Evolutionary conservation across 2,329 filamentous ascomycete genomes (phyloP).

Genomic region (Ilyonectria destructans): DNA sequence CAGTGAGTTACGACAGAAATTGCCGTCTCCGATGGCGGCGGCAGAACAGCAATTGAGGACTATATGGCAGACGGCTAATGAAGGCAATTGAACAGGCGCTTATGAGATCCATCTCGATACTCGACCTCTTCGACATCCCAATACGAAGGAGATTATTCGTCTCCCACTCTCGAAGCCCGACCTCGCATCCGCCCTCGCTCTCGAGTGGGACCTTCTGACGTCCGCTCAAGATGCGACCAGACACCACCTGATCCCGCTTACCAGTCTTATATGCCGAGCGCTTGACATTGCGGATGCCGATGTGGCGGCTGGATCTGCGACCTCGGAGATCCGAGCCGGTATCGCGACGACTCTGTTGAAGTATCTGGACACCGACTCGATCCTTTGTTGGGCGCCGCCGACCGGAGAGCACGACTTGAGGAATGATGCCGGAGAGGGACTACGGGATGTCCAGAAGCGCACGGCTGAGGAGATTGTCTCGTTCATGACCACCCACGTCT

Average conservation of each 20-base stretch:
- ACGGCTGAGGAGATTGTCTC: conserved; percentile 80
- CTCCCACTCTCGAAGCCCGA: conserved; percentile 84
- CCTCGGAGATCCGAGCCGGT: conserved; percentile 72
- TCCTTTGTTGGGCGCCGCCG: conserved; percentile 88
- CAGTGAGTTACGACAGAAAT: conserved; percentile 62
- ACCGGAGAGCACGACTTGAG: conserved; percentile 64
- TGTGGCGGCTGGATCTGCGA: conserved; percentile 44
- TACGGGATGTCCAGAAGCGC: conserved; percentile 82
- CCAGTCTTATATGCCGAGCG: conserved; percentile 86
- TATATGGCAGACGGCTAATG: conserved; percentile 25
- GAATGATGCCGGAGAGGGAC: conserved; percentile 68
- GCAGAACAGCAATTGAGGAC: not conserved
- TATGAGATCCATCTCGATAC: conserved; percentile 81
- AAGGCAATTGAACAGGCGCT: conserved; percentile 53
- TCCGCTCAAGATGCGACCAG: conserved; percentile 88
- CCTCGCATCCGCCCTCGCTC: conserved; percentile 87
- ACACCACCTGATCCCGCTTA: conserved; percentile 91
- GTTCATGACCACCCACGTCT: conserved; percentile 81
- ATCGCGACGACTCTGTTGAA: conserved; percentile 82
- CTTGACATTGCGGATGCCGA: conserved; percentile 86
- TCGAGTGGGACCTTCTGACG: conserved; percentile 93
- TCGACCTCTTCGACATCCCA: conserved; percentile 84
- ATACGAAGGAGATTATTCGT: conserved; percentile 79
- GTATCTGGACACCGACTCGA: conserved; percentile 92
- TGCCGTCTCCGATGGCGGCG: conserved; percentile 4